Percentiles rank a stretch among this genome's conserved stretches.
Conservation (phyloP, 2,329 filamentous ascomycete genomes). For the Talaromyces sp. region DNA sequence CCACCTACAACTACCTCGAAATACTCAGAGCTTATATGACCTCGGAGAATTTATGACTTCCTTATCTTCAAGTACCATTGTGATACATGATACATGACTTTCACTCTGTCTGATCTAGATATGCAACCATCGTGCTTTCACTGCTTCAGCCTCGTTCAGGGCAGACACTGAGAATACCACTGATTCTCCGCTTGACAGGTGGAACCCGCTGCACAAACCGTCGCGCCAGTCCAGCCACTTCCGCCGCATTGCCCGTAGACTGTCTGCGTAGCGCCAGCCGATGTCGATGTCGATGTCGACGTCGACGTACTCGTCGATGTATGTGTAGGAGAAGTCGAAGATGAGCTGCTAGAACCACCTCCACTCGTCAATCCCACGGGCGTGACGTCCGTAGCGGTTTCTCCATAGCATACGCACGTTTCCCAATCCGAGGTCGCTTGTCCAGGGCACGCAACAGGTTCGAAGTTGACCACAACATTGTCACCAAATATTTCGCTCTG, state of each 20-base stretch:
- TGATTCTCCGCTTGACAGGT: conserved; percentile 29
- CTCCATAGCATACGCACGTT: conserved; percentile 26
- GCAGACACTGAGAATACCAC: conserved; percentile 31
- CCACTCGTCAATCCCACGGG: conserved; percentile 11
- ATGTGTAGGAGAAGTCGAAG: background rate
- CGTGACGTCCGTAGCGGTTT: conserved; percentile 20
- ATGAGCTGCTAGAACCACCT: background rate
- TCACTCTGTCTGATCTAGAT: background rate
- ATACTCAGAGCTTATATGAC: background rate
- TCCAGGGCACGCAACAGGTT: conserved; percentile 31
- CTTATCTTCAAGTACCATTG: background rate
- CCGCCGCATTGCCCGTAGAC: conserved; percentile 31
- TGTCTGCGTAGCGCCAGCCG: conserved; percentile 16
- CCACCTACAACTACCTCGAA: background rate
- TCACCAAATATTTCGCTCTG: conserved; percentile 36
- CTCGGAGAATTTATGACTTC: background rate
- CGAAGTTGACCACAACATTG: conserved; percentile 35
- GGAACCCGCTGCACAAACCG: conserved; percentile 26
- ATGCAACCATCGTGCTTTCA: background rate
- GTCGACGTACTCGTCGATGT: background rate
- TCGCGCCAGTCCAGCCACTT: conserved; percentile 29
- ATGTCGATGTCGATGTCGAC: conserved; percentile 5
- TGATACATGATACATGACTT: background rate
- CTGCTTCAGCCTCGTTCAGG: background rate
- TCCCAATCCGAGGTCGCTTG: conserved; percentile 25